Percentiles rank a stretch among this genome's conserved stretches.
These are phyloP conservation scores for Jatropha multifida DNA, from an alignment of 441 rosid species.

Conservation along the genomic window DNA sequence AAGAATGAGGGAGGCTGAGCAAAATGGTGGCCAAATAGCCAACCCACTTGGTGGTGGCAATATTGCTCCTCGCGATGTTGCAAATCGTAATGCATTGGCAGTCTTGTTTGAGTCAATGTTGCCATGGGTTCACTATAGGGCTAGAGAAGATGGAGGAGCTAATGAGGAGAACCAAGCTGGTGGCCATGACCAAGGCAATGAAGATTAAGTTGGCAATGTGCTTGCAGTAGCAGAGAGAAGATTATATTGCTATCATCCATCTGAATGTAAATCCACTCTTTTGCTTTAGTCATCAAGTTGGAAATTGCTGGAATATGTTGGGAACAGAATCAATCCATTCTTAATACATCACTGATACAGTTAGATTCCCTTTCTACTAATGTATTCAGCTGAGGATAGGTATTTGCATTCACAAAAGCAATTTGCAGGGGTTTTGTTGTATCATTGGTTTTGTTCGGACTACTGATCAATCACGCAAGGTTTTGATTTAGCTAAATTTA, in stretches of 20 bases:
- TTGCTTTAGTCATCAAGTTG: not conserved
- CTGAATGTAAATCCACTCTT: conserved; percentile 8
- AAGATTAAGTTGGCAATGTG: conserved; percentile 25
- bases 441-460: not conserved
- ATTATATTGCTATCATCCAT: not conserved
- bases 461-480: not conserved
- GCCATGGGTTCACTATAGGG: conserved; percentile 71
- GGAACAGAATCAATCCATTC: not conserved
- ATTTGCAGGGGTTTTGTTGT: not conserved
- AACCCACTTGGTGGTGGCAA: conserved; percentile 38
- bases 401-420: not conserved
- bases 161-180: conserved; percentile 39
- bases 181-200: conserved; percentile 33
- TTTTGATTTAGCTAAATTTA: not conserved
- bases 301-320: conserved; percentile 3
- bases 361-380: not conserved
- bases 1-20: conserved; percentile 46
- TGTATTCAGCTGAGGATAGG: not conserved
- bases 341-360: not conserved
- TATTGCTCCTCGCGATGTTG: conserved; percentile 49
- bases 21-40: conserved; percentile 41
- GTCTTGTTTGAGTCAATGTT: conserved; percentile 75
- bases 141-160: conserved; percentile 41
- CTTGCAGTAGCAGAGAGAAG: not conserved
- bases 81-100: conserved; percentile 57